Percentiles rank a stretch among this genome's conserved stretches.
Conservation (phyloP, 495 filamentous ascomycete species). For the Xeromyces bisporus region DNA sequence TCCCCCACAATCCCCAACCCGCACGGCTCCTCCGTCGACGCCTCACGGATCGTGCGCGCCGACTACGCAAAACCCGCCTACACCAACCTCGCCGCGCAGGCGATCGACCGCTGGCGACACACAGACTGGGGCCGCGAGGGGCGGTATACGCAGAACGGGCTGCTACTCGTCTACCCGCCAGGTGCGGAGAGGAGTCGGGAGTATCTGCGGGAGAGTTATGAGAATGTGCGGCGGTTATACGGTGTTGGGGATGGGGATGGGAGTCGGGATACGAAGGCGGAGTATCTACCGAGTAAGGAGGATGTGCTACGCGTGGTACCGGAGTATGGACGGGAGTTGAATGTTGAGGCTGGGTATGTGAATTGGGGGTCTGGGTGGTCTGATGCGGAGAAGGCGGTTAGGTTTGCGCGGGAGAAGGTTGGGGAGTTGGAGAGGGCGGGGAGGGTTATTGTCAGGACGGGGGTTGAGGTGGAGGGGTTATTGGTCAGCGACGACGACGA, state of each 20-base stretch:
- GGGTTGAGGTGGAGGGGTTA: conserved; percentile 42
- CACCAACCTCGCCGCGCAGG: conserved; percentile 45
- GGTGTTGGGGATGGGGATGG: too few species aligned
- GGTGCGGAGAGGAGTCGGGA: conserved; percentile 31
- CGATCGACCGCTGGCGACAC: conserved; percentile 55
- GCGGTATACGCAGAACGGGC: conserved; percentile 59
- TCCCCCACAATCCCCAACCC: conserved; percentile 48
- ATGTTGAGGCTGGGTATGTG: conserved; percentile 55
- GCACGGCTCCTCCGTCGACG: conserved; percentile 57
- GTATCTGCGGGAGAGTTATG: conserved; percentile 50
- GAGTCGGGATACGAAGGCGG: too few species aligned
- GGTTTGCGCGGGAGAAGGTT: conserved; percentile 46
- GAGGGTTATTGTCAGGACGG: conserved; percentile 46
- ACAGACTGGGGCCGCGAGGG: conserved; percentile 43
- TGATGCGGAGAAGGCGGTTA: conserved; percentile 59
- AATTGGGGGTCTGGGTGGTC: conserved; percentile 74
- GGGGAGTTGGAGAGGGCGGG: conserved; percentile 38
- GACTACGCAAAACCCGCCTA: conserved; percentile 69
- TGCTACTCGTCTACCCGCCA: conserved; percentile 47
- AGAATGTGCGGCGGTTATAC: conserved; percentile 39
- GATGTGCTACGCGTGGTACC: conserved; percentile 27
- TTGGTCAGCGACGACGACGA: conserved; percentile 15
- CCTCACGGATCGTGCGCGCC: conserved; percentile 60
- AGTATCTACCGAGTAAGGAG: conserved; percentile 26
- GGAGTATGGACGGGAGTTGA: conserved; percentile 28